phyloP scores from a whole-genome alignment of 257 asterid genomes.

The Coffea canephora region DNA sequence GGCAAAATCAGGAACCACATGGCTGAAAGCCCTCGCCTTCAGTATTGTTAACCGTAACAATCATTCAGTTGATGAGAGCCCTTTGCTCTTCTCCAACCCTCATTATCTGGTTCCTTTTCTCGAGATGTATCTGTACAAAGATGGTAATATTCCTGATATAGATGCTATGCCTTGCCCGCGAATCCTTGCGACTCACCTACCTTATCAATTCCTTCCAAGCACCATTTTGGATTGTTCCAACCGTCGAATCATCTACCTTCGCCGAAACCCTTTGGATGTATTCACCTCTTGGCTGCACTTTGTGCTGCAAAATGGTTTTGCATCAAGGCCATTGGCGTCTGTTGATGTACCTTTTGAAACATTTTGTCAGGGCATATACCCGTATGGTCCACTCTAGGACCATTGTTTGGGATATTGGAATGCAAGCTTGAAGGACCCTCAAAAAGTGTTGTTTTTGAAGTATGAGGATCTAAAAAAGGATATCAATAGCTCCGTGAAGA shows the following conservation, averaged over 20 bases:
- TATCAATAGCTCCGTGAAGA: conserved; percentile 20
- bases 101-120: conserved; percentile 52
- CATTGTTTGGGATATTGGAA: conserved; percentile 56
- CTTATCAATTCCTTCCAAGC: conserved; percentile 30
- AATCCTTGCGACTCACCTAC: conserved; percentile 46
- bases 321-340: conserved; percentile 1
- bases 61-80: conserved; percentile 16
- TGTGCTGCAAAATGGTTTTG: conserved; percentile 14
- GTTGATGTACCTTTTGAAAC: conserved; percentile 27
- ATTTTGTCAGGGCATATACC: conserved; percentile 25
- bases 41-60: conserved; percentile 28
- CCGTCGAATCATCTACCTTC: conserved; percentile 41
- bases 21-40: conserved; percentile 52
- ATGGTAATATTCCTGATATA: neutral
- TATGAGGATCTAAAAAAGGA: conserved; percentile 41
- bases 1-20: conserved; percentile 63
- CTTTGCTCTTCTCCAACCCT: conserved; percentile 47
- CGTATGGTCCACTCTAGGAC: conserved; percentile 62
- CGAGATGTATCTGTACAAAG: conserved; percentile 32
- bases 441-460: conserved; percentile 27
- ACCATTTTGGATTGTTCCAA: conserved; percentile 23
- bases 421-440: conserved; percentile 29
- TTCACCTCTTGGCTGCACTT: conserved; percentile 46
- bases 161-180: conserved; percentile 30
- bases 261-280: conserved; percentile 47